Evolutionary conservation across 2,329 filamentous ascomycete species (phyloP), one percentile per base, ranked within the genome.

Genomic region (Chaetothyriales sp.): DNA sequence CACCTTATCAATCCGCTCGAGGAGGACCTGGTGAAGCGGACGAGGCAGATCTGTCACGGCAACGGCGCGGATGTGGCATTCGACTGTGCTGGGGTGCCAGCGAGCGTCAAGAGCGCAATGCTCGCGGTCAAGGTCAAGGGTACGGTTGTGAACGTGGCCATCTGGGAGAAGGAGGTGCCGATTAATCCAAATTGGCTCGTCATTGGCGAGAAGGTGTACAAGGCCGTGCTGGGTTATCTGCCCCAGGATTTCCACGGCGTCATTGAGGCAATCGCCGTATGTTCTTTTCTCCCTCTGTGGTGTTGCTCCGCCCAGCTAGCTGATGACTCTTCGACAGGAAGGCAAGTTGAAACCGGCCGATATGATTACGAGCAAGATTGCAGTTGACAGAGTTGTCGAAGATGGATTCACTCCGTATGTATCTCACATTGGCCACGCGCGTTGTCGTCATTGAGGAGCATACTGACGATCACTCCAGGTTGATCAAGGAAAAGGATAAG

Each of bases 351-450:
- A 72, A 48, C 76, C 78, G 0, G 67, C 67, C 10, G 64, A 66
- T 26, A 81, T 83, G 79, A 79, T 83, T 43, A 82, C 78, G 0
- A 70, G 72, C 47, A 77, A 69, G 59, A 76, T 82, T 43, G 62
- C 66, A 47, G 65, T 82, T 43, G 72, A 77, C 18, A 67, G 76
- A 18, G 63, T 81, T 9, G 75, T 79, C 0, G 70, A 80, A 32
- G 70, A 75, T 39, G 79, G 77, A 0, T 76, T 81, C 55, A 68
- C 73, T 51, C 69, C 75, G 1, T 63, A 47, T 19, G 44, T 46
- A 15, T 22, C 3, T 51, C 20, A 36, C 36, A 19, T 43, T 19
- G 43, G n/a, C 43, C 18, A 19, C 43, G 6, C 22, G n/a, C 8
- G 4, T 20, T 26, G 43, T 19, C 43, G 18, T 22, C 18, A 12